phyloP scores from a whole-genome alignment of 352 stramenopile species.

The Phytophthora kernoviae region DNA sequence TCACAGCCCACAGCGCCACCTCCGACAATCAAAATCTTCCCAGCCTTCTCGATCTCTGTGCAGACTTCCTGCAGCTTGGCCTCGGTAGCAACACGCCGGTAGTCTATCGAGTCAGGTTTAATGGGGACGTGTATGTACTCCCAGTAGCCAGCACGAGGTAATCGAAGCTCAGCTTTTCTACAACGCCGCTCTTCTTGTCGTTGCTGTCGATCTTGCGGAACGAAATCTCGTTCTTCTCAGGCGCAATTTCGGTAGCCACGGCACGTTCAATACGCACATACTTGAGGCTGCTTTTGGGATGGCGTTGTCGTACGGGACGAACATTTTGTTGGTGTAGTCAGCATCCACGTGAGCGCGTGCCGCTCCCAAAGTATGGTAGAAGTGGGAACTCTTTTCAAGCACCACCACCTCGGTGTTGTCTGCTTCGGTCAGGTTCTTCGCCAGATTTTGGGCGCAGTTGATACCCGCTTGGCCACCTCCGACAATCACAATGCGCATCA shows the following conservation, averaged over 20 bases:
- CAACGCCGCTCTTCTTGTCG: conserved; percentile 29
- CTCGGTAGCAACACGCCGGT: conserved; percentile 31
- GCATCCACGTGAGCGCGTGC: conserved; percentile 55
- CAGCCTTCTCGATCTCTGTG: conserved; percentile 43
- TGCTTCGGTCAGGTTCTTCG: conserved; percentile 32
- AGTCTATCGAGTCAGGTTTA: conserved; percentile 42
- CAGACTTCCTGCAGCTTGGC: conserved; percentile 33
- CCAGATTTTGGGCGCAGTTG: conserved; percentile 42
- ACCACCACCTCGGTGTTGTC: conserved; percentile 57
- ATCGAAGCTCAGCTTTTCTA: conserved; percentile 46
- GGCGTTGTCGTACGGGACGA: conserved; percentile 59
- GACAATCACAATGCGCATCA: conserved; percentile 56
- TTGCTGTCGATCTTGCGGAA: conserved; percentile 33
- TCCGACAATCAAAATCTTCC: conserved; percentile 55
- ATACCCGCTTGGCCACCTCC: conserved; percentile 54
- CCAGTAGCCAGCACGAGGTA: conserved; percentile 64
- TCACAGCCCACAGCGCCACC: conserved; percentile 59
- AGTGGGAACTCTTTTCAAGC: conserved; percentile 56
- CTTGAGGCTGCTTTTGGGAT: conserved; percentile 35
- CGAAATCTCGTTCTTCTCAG: conserved; percentile 33
- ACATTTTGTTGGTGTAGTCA: conserved; percentile 50
- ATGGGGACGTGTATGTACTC: conserved; percentile 57
- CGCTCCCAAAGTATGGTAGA: conserved; percentile 47
- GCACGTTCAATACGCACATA: conserved; percentile 48
- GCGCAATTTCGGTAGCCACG: conserved; percentile 35